Conservation (phyloP, 768 basidiomycete genomes). For the Punctularia strigosozonata region DNA sequence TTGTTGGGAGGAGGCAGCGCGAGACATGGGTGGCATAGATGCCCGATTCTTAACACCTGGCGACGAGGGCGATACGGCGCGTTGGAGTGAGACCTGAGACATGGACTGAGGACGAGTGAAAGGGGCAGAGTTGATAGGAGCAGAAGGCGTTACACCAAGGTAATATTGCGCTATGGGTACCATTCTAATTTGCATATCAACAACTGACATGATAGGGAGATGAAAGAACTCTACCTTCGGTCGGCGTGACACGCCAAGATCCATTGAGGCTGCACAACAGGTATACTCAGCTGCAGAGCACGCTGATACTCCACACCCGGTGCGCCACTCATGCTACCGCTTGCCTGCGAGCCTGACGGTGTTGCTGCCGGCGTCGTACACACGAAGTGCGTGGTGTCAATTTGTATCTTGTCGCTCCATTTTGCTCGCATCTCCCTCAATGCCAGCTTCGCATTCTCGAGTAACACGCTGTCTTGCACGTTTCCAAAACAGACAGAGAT, state of each 20-base stretch:
- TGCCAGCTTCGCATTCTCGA: conserved; percentile 75
- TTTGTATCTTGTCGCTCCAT: conserved; percentile 89
- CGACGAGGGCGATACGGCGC: too few species aligned
- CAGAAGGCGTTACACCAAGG: conserved; percentile 52
- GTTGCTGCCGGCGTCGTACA: conserved; percentile 81
- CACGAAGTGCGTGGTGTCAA: conserved; percentile 97
- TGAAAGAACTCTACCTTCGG: conserved; percentile 60
- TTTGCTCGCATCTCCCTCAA: conserved; percentile 79
- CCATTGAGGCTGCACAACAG: conserved; percentile 93
- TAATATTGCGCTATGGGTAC: conserved; percentile 77
- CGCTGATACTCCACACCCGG: conserved; percentile 88
- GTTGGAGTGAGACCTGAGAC: conserved; percentile 52
- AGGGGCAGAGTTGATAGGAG: conserved; percentile 25
- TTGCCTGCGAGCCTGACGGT: conserved; percentile 40
- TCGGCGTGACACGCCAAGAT: conserved; percentile 80
- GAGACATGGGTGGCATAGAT: conserved; percentile 54
- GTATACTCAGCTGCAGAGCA: conserved; percentile 89
- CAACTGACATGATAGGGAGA: not conserved
- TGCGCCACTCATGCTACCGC: conserved; percentile 38
- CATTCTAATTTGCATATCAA: conserved; percentile 43
- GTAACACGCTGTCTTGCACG: conserved; percentile 60
- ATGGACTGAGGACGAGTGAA: conserved; percentile 60
- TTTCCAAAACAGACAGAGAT: conserved; percentile 93
- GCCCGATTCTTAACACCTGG: conserved; percentile 44
- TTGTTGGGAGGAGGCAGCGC: conserved; percentile 31